Percentiles rank a stretch among this genome's conserved stretches.
These are phyloP conservation scores for Corchorus olitorius DNA, from an alignment of 345 rosid genomes.

Conservation along the genomic window DNA sequence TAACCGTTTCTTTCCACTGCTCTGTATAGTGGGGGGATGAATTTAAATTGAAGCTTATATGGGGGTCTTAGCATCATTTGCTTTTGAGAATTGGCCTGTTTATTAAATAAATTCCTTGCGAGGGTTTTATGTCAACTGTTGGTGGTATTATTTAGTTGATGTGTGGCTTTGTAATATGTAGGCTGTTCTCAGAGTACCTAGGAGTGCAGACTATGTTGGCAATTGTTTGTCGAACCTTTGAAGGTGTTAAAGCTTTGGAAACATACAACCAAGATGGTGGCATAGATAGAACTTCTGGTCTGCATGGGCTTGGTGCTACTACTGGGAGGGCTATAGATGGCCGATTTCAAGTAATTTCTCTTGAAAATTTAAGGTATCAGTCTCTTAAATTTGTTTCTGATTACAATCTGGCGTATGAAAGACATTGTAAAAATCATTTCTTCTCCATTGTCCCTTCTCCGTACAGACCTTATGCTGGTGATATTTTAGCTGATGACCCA, in stretches of 20 bases:
- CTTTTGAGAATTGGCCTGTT: not conserved
- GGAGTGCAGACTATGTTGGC: slow-evolving; percentile 82
- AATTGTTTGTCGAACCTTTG: slow-evolving; percentile 67
- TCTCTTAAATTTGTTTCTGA: slow-evolving; percentile 16
- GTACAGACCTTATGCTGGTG: slow-evolving; percentile 80
- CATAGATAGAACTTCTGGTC: slow-evolving; percentile 60
- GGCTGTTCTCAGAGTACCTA: slow-evolving; percentile 77
- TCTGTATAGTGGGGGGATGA: not conserved
- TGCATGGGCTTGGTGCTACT: slow-evolving; percentile 82
- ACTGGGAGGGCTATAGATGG: slow-evolving; percentile 66
- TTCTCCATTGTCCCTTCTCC: slow-evolving; percentile 11
- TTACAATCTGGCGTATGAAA: slow-evolving; percentile 15
- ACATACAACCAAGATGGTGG: slow-evolving; percentile 52
- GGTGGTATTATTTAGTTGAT: not conserved
- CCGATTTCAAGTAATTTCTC: slow-evolving; percentile 70
- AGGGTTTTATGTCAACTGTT: slow-evolving; percentile 1
- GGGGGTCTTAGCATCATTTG: not conserved
- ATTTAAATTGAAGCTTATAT: slow-evolving; percentile 1
- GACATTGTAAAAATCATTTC: slow-evolving; percentile 12
- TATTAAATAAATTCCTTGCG: not conserved
- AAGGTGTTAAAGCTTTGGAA: slow-evolving; percentile 62
- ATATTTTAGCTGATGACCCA: slow-evolving; percentile 67
- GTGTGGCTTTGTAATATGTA: slow-evolving; percentile 32
- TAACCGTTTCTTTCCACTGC: not conserved
- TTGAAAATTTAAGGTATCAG: slow-evolving; percentile 74